Evolutionary conservation across 352 stramenopile genomes (phyloP), one percentile per base, ranked within the genome.

Genomic region (Globisporangium heterothallicum): DNA sequence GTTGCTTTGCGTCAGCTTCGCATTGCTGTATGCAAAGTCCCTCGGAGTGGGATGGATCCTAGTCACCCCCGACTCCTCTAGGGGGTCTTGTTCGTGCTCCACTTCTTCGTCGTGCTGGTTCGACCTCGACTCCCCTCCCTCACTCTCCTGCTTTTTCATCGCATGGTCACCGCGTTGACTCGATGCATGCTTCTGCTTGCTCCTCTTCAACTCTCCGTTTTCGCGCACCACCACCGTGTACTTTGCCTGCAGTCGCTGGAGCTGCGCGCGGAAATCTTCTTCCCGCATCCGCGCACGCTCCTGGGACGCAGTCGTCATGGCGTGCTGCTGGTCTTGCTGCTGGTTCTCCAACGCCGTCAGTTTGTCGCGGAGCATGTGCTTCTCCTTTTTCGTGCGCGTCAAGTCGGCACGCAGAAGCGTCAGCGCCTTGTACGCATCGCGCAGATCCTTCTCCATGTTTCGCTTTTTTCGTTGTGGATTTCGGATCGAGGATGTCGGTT

Each of bases 351-450:
- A 46, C 4, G 29, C 14, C 19, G 56, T 16, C 24, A 56, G 42
- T 35, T 56, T 21, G 5, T 47, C n/a, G 6, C 38, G 40, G 18
- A 62, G 56, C 21, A 42, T 42, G 13, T 41, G 40, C 18, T 62
- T 62, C 41, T 62, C 56, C 27, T 52, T 56, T 40, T 53, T 54
- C 18, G 56, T 68, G 51, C 49, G 43, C 49, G 50, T 19, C 16
- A 61, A 27, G 45, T 56, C 51, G 2, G 51, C 51, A 52, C 51
- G 56, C 41, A 57, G 49, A n/a, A 62, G 56, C 48, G 52, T 56
- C 30, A 63, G 35, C 34, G 58, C 51, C 52, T 51, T 61, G 52
- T 64, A 64, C 27, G 51, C 51, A 22, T 64, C 58, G 34, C 51
- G 51, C 43, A 64, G 51, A 25, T 64, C 53, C 44, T 49, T 57